Evolutionary conservation across 106 monocot genomes (phyloP), one percentile per base, ranked within the genome.

Genomic region (Iris macrosiphon): DNA sequence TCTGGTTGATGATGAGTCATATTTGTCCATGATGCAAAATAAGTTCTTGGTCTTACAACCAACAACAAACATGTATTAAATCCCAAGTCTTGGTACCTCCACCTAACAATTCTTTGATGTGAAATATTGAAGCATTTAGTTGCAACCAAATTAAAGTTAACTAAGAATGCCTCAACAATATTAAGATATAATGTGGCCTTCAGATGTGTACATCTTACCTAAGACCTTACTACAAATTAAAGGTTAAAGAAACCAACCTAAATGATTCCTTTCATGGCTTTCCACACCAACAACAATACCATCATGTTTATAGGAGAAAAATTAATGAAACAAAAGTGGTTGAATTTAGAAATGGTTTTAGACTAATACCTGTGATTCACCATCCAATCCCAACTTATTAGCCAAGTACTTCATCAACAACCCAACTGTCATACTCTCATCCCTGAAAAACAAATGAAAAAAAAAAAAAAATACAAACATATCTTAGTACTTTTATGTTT

Each of bases 371-470:
- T 80, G 49, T 43, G 80, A 77, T 73, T 80, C 85, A 69, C 80
- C 65, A 45, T 73, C 76, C 30, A 85, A 60, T 4, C 70, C 72
- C 16, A 85, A 76, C 54, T 73, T 85, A 28, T 64, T 77, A 37
- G 76, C 80, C 69, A 85, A 59, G 70, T 85, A 80, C 61, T 76
- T 85, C 67, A 72, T 79, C 57, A 85, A 35, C 72, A 79, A 58
- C 62, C 72, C 69, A 55, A 85, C 55, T 41, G 80, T 76, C 80
- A 85, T 85, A 64, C 76, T 85, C 66, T 69, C 80, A 73, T 85
- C 73, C 62, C 85, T 85, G 16, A n/a, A n/a, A n/a, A n/a, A n/a
- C 1, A 33, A 29, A 42, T 11, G 0, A 1, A 32, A 22, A 31
- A 61, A 47, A 2, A 33, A 27, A n/a, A 8, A 17, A 45, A 30